phyloP scores from a whole-genome alignment of 2,329 filamentous ascomycete species.

The Paracoccidioides lutzii region DNA sequence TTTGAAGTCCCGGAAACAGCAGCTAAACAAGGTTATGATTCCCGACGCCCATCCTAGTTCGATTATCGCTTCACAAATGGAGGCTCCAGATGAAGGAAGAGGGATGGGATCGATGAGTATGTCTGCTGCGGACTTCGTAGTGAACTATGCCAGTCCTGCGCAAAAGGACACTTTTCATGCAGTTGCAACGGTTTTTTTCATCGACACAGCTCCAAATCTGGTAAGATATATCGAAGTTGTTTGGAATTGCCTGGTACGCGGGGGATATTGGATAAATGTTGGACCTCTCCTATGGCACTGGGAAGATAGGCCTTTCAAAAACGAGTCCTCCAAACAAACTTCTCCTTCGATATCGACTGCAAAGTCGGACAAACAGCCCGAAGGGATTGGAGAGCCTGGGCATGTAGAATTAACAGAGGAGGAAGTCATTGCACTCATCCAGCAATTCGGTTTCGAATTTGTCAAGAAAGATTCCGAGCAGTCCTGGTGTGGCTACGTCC shows the following conservation, averaged over 20 bases:
- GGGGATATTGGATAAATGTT: slow-evolving; percentile 77
- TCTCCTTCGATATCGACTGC: slow-evolving; percentile 24
- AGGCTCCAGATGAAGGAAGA: slow-evolving; percentile 7
- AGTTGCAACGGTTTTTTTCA: slow-evolving; percentile 85
- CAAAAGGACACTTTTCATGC: slow-evolving; percentile 58
- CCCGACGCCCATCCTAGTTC: slow-evolving; percentile 67
- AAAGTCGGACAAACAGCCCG: slow-evolving; percentile 17
- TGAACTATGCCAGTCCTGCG: slow-evolving; percentile 58
- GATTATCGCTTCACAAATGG: slow-evolving; percentile 33
- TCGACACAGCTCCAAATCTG: slow-evolving; percentile 90
- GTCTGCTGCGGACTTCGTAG: slow-evolving; percentile 84
- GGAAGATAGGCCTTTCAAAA: slow-evolving; percentile 48
- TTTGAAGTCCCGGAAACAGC: slow-evolving; percentile 57
- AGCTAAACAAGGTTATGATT: slow-evolving; percentile 59
- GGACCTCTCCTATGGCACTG: slow-evolving; percentile 95
- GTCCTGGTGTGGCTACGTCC: slow-evolving; percentile 60
- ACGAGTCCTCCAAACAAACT: not conserved
- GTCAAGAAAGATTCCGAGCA: slow-evolving; percentile 47
- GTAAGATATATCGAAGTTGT: slow-evolving; percentile 83
- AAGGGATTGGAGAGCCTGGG: slow-evolving; percentile 76
- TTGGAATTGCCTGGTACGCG: slow-evolving; percentile 58
- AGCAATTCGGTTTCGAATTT: slow-evolving; percentile 63
- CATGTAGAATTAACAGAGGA: slow-evolving; percentile 83
- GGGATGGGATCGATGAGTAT: slow-evolving; percentile 66
- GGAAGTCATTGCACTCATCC: slow-evolving; percentile 66